phyloP scores from a whole-genome alignment of 306 rosid genomes.

The Fagus crenata region DNA sequence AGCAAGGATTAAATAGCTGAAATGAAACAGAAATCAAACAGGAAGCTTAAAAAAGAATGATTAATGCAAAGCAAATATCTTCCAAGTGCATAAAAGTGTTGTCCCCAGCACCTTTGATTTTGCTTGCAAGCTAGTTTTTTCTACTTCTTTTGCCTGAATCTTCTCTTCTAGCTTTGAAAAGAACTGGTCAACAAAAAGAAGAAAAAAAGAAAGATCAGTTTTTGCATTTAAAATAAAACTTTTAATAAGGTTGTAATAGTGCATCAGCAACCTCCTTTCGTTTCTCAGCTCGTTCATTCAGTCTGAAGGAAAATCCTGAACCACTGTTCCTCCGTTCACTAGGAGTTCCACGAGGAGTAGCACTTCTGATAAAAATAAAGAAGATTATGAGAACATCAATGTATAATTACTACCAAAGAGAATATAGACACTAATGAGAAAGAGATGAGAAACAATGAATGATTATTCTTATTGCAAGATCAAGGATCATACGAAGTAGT shows the following conservation, averaged over 20 bases:
- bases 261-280: slow-evolving; percentile 72
- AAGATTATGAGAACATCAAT: slow-evolving; percentile 7
- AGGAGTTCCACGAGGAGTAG: slow-evolving; percentile 35
- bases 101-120: slow-evolving; percentile 68
- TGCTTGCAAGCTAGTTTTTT: slow-evolving; percentile 65
- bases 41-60: not conserved
- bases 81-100: slow-evolving; percentile 6
- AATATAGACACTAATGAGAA: not conserved
- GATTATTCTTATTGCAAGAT: slow-evolving; percentile 8
- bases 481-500: slow-evolving; percentile 67
- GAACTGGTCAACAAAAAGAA: slow-evolving; percentile 53
- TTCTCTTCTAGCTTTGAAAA: slow-evolving; percentile 93
- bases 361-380: slow-evolving; percentile 47
- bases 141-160: slow-evolving; percentile 88
- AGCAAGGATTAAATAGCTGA: not conserved
- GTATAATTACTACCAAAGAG: not conserved
- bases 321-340: slow-evolving; percentile 49
- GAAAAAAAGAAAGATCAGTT: not conserved
- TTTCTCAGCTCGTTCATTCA: slow-evolving; percentile 94
- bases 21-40: not conserved
- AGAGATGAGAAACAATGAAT: slow-evolving; percentile 6
- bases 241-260: slow-evolving; percentile 18
- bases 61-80: not conserved
- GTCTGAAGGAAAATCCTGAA: slow-evolving; percentile 70
- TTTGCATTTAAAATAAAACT: not conserved